phyloP scores from a whole-genome alignment of 495 filamentous ascomycete species.

The Aspergillus olivimuriae region DNA sequence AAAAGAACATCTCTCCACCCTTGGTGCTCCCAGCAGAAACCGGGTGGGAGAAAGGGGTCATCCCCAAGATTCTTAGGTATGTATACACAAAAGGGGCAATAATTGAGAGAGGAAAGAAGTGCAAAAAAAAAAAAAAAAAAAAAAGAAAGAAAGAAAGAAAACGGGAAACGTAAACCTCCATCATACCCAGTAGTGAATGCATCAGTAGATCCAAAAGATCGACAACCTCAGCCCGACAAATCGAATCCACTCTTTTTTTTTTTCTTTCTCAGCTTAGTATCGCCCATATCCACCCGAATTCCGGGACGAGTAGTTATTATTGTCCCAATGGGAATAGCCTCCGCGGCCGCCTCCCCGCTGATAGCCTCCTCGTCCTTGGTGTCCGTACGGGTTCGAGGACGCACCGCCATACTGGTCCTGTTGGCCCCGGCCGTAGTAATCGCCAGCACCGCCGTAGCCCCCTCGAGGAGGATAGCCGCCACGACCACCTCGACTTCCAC shows the following conservation, averaged over 20 bases:
- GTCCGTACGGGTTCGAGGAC: slow-evolving; percentile 14
- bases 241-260: slow-evolving; percentile 6
- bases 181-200: slow-evolving; percentile 2
- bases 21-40: neutral
- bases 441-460: slow-evolving; percentile 23
- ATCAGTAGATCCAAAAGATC: slow-evolving; percentile 2
- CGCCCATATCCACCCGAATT: slow-evolving; percentile 34
- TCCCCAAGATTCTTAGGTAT: too few species aligned
- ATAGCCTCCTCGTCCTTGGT: slow-evolving; percentile 21
- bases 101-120: neutral
- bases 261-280: slow-evolving; percentile 19
- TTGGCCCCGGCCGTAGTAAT: slow-evolving; percentile 26
- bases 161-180: slow-evolving; percentile 8
- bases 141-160: slow-evolving; percentile 8
- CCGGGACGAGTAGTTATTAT: slow-evolving; percentile 21
- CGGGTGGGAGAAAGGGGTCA: too few species aligned
- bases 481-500: slow-evolving; percentile 25
- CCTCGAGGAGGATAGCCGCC: slow-evolving; percentile 5
- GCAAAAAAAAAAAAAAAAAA: slow-evolving; percentile 1
- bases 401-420: slow-evolving; percentile 20
- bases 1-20: neutral
- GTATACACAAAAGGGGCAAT: neutral
- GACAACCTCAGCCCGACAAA: neutral
- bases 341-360: slow-evolving; percentile 26
- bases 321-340: slow-evolving; percentile 20